A percentile compares a stretch with the other conserved stretches of the same genome.
Conservation (phyloP, 2,329 filamentous ascomycete species). For the Colletotrichum spaethianum region DNA sequence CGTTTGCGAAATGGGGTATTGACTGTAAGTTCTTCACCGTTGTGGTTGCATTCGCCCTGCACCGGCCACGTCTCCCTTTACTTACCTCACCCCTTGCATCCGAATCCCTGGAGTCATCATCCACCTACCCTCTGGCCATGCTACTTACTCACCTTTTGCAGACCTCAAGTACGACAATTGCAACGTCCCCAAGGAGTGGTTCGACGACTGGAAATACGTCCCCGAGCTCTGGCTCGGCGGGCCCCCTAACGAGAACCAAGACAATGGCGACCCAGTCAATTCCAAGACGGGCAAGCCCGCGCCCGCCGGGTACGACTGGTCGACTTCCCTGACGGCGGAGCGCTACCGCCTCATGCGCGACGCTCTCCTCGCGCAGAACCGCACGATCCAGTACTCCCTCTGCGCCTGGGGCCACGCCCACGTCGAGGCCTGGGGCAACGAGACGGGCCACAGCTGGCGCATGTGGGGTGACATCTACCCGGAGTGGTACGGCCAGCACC, state of each 20-base stretch:
- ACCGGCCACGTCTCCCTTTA: background rate
- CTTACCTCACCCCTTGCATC: background rate
- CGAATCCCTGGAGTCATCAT: background rate
- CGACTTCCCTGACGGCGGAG: conserved; percentile 59
- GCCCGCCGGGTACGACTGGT: conserved; percentile 65
- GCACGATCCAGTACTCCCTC: conserved; percentile 65
- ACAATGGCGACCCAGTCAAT: conserved; percentile 45
- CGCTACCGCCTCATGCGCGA: conserved; percentile 68
- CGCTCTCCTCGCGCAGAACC: conserved; percentile 59
- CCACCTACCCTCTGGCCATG: background rate
- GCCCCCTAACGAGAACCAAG: conserved; percentile 48
- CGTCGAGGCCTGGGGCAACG: conserved; percentile 65
- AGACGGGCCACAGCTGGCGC: conserved; percentile 62
- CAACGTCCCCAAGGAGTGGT: conserved; percentile 55
- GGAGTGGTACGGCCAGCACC: conserved; percentile 50
- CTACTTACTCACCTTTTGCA: conserved; percentile 36
- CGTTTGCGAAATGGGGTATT: conserved; percentile 71
- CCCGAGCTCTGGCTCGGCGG: conserved; percentile 47
- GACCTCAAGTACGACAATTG: conserved; percentile 74
- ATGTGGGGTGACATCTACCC: conserved; percentile 60
- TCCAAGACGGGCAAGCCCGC: conserved; percentile 54
- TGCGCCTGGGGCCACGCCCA: conserved; percentile 68
- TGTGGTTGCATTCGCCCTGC: background rate
- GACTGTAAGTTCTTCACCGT: conserved; percentile 58
- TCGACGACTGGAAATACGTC: conserved; percentile 51